Base-by-base conservation (phyloP, 2,329 filamentous ascomycete genomes). In the Incumbomyces lentus region DNA sequence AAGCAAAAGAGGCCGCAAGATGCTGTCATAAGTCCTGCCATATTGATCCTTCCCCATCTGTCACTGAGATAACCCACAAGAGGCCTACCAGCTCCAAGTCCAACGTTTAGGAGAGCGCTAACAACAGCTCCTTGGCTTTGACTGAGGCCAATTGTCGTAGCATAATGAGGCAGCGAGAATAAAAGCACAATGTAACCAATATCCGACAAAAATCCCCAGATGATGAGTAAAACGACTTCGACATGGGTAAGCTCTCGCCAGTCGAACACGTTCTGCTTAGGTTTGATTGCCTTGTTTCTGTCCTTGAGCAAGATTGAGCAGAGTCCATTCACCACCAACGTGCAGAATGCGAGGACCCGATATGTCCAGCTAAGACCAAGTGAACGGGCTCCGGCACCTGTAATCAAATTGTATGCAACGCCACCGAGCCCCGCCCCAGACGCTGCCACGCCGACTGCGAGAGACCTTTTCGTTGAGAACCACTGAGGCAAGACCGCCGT, bases 391-490 rank as follows among this genome's bases (percentile, higher is more conserved):
- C 81, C 75, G 0, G 73, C 68, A 18, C 77, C 74, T 0, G 77
- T 68, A 0, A 72, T 71, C 0, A 82, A 69, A 8, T 69, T 74
- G 60, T 79, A 82, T 1, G 75, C 64, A 16, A 82, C 58, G 0
- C 78, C 79, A 2, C 79, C 79, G 1, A 81, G 51, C 0, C 79
- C 79, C 14, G 71, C 74, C 0, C 79, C 79, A 1, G 75, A 70
- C 1, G 77, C 72, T 0, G 72, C 68, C 43, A 82, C 71, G 0
- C 78, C 76, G 54, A 78, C 79, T 11, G 79, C 79, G 5, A 82
- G 66, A 45, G 72, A 74, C 1, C 78, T 65, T 13, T 68, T 68
- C 3, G 70, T 73, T 5, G 68, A 69, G 54, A 83, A 83, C 78
- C 78, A 82, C 50, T 81, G 78, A 2, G 79, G 71, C 0, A 73